Evolutionary conservation across 306 rosid genomes (phyloP).

Genomic region (Clitoria ternatea): DNA sequence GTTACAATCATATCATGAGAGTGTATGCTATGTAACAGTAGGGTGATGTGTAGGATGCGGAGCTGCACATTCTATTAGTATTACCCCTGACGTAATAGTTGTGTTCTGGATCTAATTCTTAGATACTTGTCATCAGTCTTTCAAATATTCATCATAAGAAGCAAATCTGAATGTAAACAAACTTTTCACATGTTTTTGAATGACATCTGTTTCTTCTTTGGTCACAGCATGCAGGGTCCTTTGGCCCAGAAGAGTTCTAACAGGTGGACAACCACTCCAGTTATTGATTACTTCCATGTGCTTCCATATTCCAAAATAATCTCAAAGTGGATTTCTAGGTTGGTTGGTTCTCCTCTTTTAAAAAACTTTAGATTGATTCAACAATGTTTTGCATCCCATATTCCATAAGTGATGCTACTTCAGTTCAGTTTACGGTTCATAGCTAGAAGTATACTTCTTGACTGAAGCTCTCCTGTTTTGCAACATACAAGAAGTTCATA

Average conservation of each 20-base stretch:
- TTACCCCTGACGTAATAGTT: not conserved
- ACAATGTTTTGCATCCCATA: not conserved
- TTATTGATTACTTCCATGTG: constrained; percentile 61
- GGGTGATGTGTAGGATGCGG: not conserved
- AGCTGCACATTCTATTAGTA: not conserved
- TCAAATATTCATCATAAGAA: not conserved
- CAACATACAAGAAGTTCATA: not conserved
- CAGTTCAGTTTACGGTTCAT: too few relatives aligned
- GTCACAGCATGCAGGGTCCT: constrained; percentile 71
- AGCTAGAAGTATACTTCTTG: constrained; percentile 18
- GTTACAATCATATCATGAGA: constrained; percentile 14
- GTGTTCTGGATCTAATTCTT: constrained; percentile 18
- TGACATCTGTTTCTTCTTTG: constrained; percentile 24
- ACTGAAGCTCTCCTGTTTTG: not conserved
- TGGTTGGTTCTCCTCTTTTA: constrained; percentile 12
- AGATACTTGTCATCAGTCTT: not conserved
- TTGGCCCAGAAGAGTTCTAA: constrained; percentile 45
- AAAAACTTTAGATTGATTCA: not conserved
- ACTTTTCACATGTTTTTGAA: constrained; percentile 5
- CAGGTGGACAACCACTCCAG: constrained; percentile 58
- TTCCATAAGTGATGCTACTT: constrained; percentile 11
- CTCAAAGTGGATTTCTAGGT: constrained; percentile 64
- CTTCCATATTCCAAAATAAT: constrained; percentile 74
- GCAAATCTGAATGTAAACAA: not conserved
- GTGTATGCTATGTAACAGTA: not conserved